Evolutionary conservation across 108 stramenopile genomes (phyloP), one percentile per base, ranked within the genome.

Genomic region (Cyclostephanos tholiformis): DNA sequence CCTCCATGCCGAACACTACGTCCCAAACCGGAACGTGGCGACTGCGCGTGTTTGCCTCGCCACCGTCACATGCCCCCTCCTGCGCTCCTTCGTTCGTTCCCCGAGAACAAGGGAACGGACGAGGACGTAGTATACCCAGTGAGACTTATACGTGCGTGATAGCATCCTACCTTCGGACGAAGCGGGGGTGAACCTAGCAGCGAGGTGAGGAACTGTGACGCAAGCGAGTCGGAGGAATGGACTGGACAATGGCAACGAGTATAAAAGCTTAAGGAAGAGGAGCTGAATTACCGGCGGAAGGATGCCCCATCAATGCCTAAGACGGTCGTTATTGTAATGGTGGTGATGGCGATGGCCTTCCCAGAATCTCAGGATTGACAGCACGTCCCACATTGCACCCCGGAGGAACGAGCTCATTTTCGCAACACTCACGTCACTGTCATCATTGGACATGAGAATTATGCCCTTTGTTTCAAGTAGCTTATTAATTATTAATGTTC

Each of bases 61-160:
- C n/a, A n/a, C 41, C 41, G 11, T 7, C 11, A 9, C 41, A 10
- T 41, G 12, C 17, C 39, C 26, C 12, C 36, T 27, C 53, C 79
- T 63, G 32, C 79, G 83, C 57, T 79, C 74, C 65, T 84, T 86
- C 7, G 83, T 64, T 19, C 83, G 65, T 46, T 82, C 74, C 9
- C 87, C 87, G 22, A 88, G 60, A 23, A 84, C 81, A 13, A 88
- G 63, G 2, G 80, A 64, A 3, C 70, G 73, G 30, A 86, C 79
- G 25, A 88, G 84, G 17, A 86, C 61, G 56, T 69, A 78, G 44
- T 86, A 88, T 17, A 85, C 87, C 58, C 69, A 72, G 44, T 88
- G 87, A 27, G 77, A 79, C 58, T 88, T 88, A 46, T 81, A 84
- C 13, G 61, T 12, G 38, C 25, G 69, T 0, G 83, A 72, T 53